Percentiles rank a stretch among this genome's conserved stretches.
Conservation (phyloP, 1,284 basidiomycete species). For the Filobasidium uniguttulatum region DNA sequence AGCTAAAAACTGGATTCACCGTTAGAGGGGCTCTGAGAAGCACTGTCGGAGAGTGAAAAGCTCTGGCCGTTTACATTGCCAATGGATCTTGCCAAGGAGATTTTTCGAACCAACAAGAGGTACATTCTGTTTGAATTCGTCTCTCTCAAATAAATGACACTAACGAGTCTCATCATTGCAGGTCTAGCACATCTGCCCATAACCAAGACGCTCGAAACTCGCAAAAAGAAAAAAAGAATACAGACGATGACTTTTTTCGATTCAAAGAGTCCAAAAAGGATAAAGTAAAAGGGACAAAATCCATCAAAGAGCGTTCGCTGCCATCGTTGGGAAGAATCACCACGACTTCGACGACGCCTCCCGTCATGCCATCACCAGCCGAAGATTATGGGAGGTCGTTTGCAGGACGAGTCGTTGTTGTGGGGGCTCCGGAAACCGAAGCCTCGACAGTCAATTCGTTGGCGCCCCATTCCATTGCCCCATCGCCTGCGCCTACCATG, state of each 20-base stretch:
- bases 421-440: neutral
- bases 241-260: neutral
- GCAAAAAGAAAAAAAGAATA: neutral
- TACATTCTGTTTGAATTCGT: neutral
- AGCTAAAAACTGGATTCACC: no score
- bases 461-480: neutral
- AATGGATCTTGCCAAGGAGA: constrained; percentile 2
- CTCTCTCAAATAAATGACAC: neutral
- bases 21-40: no score
- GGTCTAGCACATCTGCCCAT: constrained; percentile 1
- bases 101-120: neutral
- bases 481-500: neutral
- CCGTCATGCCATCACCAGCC: no score
- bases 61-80: no score
- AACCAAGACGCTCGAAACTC: neutral
- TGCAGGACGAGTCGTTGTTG: no score
- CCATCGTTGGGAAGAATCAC: neutral
- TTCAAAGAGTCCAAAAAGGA: neutral
- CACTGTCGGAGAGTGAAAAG: no score
- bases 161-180: neutral
- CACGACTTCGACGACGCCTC: neutral
- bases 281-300: neutral
- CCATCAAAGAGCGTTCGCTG: neutral
- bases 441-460: neutral
- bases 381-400: no score